A percentile compares a stretch with the other conserved stretches of the same genome.
phyloP scores from a whole-genome alignment of 805 yeast genomes.

The Kazachstania taianensis region DNA sequence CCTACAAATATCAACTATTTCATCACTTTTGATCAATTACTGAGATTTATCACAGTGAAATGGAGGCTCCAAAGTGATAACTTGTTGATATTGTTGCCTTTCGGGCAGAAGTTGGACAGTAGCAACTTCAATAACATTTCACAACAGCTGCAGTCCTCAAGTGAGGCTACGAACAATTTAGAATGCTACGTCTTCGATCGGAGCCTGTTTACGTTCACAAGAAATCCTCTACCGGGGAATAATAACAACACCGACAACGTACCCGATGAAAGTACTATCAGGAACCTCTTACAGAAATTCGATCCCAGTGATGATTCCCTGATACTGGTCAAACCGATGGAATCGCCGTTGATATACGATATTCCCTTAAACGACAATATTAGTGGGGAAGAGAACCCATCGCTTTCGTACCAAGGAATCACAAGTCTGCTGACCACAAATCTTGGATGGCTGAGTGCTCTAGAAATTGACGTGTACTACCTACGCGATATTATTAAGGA shows the following conservation, averaged over 20 bases:
- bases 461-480: conserved; percentile 33
- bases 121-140: neutral
- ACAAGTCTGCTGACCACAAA: conserved; percentile 34
- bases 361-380: neutral
- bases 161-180: too few relatives aligned
- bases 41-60: conserved; percentile 32
- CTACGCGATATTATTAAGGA: conserved; percentile 25
- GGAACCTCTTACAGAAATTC: neutral
- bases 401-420: conserved; percentile 15
- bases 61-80: conserved; percentile 27
- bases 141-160: conserved; percentile 1
- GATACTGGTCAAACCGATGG: conserved; percentile 1
- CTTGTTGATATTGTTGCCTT: conserved; percentile 49
- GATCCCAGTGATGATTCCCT: neutral
- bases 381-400: neutral
- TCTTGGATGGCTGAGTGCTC: conserved; percentile 43
- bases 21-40: conserved; percentile 34
- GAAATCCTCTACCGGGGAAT: conserved; percentile 12
- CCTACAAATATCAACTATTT: conserved; percentile 32
- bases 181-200: conserved; percentile 59
- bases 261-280: neutral
- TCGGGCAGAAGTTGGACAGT: conserved; percentile 48
- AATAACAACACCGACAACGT: neutral
- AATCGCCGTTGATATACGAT: neutral
- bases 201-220: conserved; percentile 37